phyloP scores from a whole-genome alignment of 75 land plant species.

The Cupressus sempervirens region DNA sequence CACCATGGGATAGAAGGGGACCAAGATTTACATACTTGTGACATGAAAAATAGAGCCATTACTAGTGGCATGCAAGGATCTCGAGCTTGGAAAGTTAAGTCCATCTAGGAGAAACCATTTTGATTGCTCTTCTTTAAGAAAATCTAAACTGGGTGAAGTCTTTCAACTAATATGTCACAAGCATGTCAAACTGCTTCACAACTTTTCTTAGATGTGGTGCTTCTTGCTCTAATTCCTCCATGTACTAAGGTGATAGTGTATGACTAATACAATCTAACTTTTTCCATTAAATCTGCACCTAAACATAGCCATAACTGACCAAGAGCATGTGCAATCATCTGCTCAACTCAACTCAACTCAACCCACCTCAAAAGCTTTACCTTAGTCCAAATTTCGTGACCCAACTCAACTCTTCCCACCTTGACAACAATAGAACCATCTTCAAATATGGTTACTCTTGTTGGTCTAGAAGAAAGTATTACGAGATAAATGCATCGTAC shows the following conservation, averaged over 20 bases:
- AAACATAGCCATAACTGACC: constrained; percentile 43
- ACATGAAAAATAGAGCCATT: no score
- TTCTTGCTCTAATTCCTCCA: constrained; percentile 75
- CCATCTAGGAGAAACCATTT: constrained; percentile 56
- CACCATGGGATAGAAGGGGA: constrained; percentile 54
- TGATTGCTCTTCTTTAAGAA: constrained; percentile 27
- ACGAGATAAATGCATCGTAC: constrained; percentile 57
- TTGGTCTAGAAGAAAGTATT: constrained; percentile 41
- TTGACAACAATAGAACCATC: constrained; percentile 90
- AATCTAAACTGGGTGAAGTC: constrained; percentile 52
- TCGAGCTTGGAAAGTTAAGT: no score
- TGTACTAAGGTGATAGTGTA: constrained; percentile 80
- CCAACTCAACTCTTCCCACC: constrained; percentile 87
- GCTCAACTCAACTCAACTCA: no score
- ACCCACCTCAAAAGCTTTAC: no score
- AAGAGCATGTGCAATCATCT: constrained; percentile 69
- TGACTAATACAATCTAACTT: constrained; percentile 64
- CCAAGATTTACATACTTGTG: no score
- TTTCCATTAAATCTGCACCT: constrained; percentile 32
- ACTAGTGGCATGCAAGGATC: no score
- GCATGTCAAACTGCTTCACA: constrained; percentile 75
- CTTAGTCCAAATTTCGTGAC: constrained; percentile 94
- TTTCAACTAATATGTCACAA: constrained; percentile 69
- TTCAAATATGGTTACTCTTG: constrained; percentile 67
- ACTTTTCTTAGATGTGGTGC: constrained; percentile 89